Conservation (phyloP, 441 rosid species). For the Adansonia gregorii region DNA sequence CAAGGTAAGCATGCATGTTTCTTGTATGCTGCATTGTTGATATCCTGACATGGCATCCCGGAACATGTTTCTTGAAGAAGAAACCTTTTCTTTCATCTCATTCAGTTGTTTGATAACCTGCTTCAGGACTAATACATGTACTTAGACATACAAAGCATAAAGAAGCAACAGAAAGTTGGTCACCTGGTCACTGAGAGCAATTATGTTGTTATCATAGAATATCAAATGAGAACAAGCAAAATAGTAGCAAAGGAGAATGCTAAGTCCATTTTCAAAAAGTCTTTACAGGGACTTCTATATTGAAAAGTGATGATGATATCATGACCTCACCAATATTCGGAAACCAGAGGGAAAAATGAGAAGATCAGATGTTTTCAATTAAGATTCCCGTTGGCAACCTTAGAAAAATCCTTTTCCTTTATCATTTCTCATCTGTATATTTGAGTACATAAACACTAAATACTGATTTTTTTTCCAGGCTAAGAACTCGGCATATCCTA, state of each 20-base stretch:
- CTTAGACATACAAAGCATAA: background rate
- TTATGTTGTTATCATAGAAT: background rate
- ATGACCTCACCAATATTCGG: background rate
- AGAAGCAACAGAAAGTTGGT: constrained; percentile 13
- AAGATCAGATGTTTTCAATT: background rate
- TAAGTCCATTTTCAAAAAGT: background rate
- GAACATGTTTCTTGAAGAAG: background rate
- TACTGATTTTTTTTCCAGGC: background rate
- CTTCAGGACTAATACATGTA: background rate
- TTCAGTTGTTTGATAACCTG: constrained; percentile 2
- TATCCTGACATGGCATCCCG: background rate
- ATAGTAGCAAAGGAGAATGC: background rate
- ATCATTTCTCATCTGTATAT: background rate
- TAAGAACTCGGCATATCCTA: background rate
- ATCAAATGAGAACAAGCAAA: background rate
- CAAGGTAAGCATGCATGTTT: background rate
- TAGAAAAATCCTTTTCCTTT: background rate
- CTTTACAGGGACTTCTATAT: background rate
- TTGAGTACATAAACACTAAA: background rate
- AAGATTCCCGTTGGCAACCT: background rate
- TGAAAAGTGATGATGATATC: background rate
- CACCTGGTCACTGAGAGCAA: background rate
- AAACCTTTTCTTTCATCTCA: constrained; percentile 1
- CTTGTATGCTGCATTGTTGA: background rate
- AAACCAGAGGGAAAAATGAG: background rate